Base-by-base conservation (phyloP, 148 eudicot genomes). In the Vaccinium darrowii region DNA sequence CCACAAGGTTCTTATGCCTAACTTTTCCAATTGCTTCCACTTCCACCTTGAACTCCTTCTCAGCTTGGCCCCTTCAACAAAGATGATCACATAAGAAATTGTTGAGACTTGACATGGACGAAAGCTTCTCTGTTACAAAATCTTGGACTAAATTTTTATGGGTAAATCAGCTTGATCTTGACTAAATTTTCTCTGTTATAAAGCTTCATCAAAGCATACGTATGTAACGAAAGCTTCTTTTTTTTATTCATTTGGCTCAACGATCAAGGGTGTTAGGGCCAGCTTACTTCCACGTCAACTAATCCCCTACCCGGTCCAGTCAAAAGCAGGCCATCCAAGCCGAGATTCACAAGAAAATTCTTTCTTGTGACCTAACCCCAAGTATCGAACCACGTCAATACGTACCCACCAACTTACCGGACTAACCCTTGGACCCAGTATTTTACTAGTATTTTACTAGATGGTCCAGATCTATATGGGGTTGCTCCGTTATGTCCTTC, bases 11-110 rank as follows among this genome's bases (percentile, higher is more conserved):
- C 89, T 96, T 96, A 82, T 96, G 99, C 86, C 94, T 91, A 54
- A 94, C 99, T 91, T 94, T 93, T 30, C 99, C 99, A 86, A 96
- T 96, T 78, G 98, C 99, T 90, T 96, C 99, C 57, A 96, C 99
- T 90, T 96, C 99, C 86, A 96, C 99, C 92, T 92, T 94, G 84
- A 96, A 96, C 89, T 96, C 99, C 86, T 89, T 93, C 87, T 94
- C 95, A 51, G 99, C 99, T 91, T 96, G 99, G 52, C 99, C 98
- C 92, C 99, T 96, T 83, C 85, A 89, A 12, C 83, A 73, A 87
- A 21, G 78, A 50, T 4, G 47, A 67, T 39, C 27, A 76, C 43
- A 39, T 39, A 47, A 69, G 1, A 18, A 60, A 72, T 69, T 73
- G 49, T 16, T 10, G 5, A 74, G 85, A 57, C 65, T 69, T 50